Percentiles rank a stretch among this genome's conserved stretches.
Conservation (phyloP, 495 filamentous ascomycete genomes). For the Penicillium dipodomyicola region DNA sequence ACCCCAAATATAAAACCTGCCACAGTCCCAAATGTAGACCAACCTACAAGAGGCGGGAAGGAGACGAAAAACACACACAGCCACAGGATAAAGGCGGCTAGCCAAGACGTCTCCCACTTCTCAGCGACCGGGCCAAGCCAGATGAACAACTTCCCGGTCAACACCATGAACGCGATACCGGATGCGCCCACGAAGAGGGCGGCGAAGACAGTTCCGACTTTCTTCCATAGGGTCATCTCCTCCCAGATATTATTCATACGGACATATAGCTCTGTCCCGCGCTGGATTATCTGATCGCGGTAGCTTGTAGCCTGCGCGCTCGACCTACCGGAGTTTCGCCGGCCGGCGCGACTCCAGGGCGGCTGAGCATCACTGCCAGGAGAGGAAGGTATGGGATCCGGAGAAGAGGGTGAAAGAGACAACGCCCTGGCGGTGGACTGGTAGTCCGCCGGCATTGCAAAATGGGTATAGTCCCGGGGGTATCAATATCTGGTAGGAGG, state of each 20-base stretch:
- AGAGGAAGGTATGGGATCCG: slow-evolving; percentile 35
- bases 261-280: slow-evolving; percentile 30
- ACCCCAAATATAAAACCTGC: slow-evolving; percentile 94
- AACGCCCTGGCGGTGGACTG: slow-evolving; percentile 63
- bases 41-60: slow-evolving; percentile 91
- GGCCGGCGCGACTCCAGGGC: slow-evolving; percentile 39
- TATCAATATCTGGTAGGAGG: slow-evolving; percentile 9
- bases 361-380: slow-evolving; percentile 39
- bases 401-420: slow-evolving; percentile 56
- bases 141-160: slow-evolving; percentile 73
- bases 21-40: slow-evolving; percentile 80
- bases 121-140: slow-evolving; percentile 66
- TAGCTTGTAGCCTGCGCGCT: slow-evolving; percentile 29
- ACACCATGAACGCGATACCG: slow-evolving; percentile 66
- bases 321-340: slow-evolving; percentile 36
- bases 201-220: slow-evolving; percentile 53
- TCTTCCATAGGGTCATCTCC: slow-evolving; percentile 59
- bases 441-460: slow-evolving; percentile 57
- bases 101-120: slow-evolving; percentile 64
- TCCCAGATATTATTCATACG: slow-evolving; percentile 42
- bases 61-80: slow-evolving; percentile 70
- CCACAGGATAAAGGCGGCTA: slow-evolving; percentile 81
- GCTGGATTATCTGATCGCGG: slow-evolving; percentile 46
- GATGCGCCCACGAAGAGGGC: slow-evolving; percentile 49
- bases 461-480: slow-evolving; percentile 8